Evolutionary conservation across 495 filamentous ascomycete species (phyloP).

Genomic region (Alectoria sarmentosa): DNA sequence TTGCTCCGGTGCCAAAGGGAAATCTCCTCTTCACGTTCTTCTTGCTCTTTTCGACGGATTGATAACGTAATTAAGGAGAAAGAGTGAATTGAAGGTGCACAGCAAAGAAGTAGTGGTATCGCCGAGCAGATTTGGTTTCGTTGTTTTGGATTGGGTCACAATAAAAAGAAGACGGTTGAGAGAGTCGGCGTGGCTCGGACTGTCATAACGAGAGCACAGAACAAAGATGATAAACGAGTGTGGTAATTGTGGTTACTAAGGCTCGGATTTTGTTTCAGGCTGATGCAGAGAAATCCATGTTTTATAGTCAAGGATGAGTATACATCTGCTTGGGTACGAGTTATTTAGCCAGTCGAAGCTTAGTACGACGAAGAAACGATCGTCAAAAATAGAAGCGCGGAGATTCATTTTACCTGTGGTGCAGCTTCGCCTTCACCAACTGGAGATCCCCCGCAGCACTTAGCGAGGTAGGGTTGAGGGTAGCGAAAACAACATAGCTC

Average conservation of each 20-base stretch:
- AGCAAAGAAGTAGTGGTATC: background rate
- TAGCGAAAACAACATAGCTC: slow-evolving; percentile 16
- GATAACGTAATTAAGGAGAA: background rate
- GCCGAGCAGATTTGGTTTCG: background rate
- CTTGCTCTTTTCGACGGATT: background rate
- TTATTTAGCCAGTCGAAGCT: slow-evolving; percentile 13
- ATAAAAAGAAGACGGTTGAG: background rate
- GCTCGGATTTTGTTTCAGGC: slow-evolving; percentile 15
- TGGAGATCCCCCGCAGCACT: slow-evolving; percentile 9
- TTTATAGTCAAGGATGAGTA: slow-evolving; percentile 12
- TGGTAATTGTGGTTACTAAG: slow-evolving; percentile 11
- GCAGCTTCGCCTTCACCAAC: slow-evolving; percentile 11
- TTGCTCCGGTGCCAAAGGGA: background rate
- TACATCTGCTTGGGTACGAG: slow-evolving; percentile 11
- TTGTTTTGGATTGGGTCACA: background rate
- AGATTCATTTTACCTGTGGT: slow-evolving; percentile 16
- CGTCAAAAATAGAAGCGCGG: slow-evolving; percentile 14
- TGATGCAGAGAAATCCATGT: slow-evolving; percentile 6
- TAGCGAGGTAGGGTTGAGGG: slow-evolving; percentile 16
- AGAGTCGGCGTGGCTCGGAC: background rate
- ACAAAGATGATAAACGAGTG: slow-evolving; percentile 13
- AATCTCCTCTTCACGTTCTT: background rate
- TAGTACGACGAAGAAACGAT: slow-evolving; percentile 8
- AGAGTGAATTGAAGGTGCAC: background rate
- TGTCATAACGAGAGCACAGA: slow-evolving; percentile 10